phyloP scores from a whole-genome alignment of 2,329 filamentous ascomycete genomes.

The Coleophoma cylindrospora region DNA sequence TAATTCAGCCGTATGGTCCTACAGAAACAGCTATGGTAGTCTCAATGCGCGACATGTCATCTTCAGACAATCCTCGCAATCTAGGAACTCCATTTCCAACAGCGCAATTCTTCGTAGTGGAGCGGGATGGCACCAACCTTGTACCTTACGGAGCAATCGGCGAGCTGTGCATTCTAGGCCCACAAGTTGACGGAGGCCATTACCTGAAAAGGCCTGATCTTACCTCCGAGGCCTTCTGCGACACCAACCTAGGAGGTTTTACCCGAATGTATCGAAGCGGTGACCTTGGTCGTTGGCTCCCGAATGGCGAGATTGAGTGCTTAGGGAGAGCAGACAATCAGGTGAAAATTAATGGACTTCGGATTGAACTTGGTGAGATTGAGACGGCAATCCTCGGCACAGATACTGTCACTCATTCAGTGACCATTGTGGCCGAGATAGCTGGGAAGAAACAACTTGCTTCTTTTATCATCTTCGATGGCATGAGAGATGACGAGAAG shows the following conservation, averaged over 20 bases:
- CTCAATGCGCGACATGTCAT: constrained; percentile 1
- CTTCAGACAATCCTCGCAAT: neutral
- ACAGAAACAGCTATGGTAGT: constrained; percentile 4
- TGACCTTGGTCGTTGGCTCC: constrained; percentile 27
- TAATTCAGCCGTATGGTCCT: constrained; percentile 2
- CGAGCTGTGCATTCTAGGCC: constrained; percentile 5
- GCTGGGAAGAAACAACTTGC: neutral
- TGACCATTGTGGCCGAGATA: neutral
- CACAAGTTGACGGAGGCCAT: constrained; percentile 2
- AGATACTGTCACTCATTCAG: neutral
- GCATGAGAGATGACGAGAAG: neutral
- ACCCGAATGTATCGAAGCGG: constrained; percentile 27
- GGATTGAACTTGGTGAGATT: constrained; percentile 40
- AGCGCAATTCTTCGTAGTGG: neutral
- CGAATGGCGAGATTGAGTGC: constrained; percentile 25
- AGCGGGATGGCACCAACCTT: neutral
- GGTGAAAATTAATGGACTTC: constrained; percentile 44
- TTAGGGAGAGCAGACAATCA: constrained; percentile 42
- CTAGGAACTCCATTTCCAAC: neutral
- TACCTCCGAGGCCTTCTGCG: constrained; percentile 7
- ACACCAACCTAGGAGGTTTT: neutral
- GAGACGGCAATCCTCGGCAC: constrained; percentile 19
- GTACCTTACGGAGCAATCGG: constrained; percentile 7
- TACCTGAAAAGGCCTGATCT: constrained; percentile 9
- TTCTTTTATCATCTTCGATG: constrained; percentile 1